phyloP scores from a whole-genome alignment of 2,329 filamentous ascomycete genomes.

The Pseudogymnoascus sp. region DNA sequence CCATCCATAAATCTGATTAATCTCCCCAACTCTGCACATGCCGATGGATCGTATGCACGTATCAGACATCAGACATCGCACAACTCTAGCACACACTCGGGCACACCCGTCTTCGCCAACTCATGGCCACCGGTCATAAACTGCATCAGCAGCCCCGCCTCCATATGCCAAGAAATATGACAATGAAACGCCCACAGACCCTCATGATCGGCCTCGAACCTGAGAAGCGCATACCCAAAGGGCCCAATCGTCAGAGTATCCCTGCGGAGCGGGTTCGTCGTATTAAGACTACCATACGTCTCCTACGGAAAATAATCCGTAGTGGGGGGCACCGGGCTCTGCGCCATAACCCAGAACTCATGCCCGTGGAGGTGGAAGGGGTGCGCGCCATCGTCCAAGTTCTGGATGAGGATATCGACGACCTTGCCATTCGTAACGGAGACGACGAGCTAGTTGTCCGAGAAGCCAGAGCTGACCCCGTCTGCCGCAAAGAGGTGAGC shows the following conservation, averaged over 20 bases:
- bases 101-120: conserved; percentile 35
- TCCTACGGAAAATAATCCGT: conserved; percentile 40
- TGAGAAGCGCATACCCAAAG: conserved; percentile 46
- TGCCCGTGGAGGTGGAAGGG: conserved; percentile 73
- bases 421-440: conserved; percentile 40
- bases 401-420: conserved; percentile 72
- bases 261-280: conserved; percentile 37
- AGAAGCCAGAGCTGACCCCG: conserved; percentile 48
- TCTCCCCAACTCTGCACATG: neutral
- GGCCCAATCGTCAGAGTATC: conserved; percentile 46
- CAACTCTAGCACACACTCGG: conserved; percentile 36
- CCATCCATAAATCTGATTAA: neutral
- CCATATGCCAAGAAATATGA: conserved; percentile 50
- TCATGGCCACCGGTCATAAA: conserved; percentile 42
- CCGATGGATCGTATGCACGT: neutral
- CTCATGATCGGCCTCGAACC: conserved; percentile 48
- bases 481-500: conserved; percentile 10
- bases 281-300: conserved; percentile 30
- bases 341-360: conserved; percentile 52
- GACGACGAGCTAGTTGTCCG: conserved; percentile 50
- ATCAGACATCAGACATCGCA: conserved; percentile 30
- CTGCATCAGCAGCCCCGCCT: conserved; percentile 52
- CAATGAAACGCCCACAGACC: conserved; percentile 52
- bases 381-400: conserved; percentile 61
- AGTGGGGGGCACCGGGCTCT: conserved; percentile 46